Evolutionary conservation across 371 early-diverging fungal species (phyloP), one percentile per base, ranked within the genome.

Genomic region (Syncephalastrum monosporum): DNA sequence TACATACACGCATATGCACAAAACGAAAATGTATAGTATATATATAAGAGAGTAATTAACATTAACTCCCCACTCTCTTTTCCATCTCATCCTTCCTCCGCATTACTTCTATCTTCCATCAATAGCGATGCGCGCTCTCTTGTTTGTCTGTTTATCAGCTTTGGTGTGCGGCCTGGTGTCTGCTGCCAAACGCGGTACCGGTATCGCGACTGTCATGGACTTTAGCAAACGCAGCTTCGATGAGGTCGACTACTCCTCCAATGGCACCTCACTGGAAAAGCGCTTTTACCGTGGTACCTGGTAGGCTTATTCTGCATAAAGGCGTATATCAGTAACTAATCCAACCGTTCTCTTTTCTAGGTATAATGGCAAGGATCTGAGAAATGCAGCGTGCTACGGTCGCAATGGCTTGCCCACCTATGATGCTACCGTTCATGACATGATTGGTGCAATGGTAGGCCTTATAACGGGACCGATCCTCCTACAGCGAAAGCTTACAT

Each of bases 151-250:
- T 38, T 13, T 49, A 42, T 38, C 49, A 13, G 38, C 38, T 8
- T 33, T 33, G 38, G 38, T 33, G 2, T 33, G 38, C 38, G 10
- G 38, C 38, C 38, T 33, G 38, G 38, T 10, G 38, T 33, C 38
- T 33, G 38, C 38, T 33, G 38, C 38, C 38, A 33, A 33, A 33
- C 38, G 38, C 10, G 38, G 38, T 33, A 33, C 38, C 38, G 76
- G 75, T 53, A n/a, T 68, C 17, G 76, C 75, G 50, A 65, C 64
- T 16, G 14, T 75, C 33, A 72, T 76, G 73, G 43, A 25, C 0
- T 64, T 71, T 17, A 52, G 54, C 24, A 65, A 71, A 10, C 38
- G 38, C 38, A 33, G 38, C 38, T 33, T 33, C 10, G 38, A 33
- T 33, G 38, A 33, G 38, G 38, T 0, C 38, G 38, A 33, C 38